Conservation (phyloP, 345 rosid genomes). For the Streptanthus diversifolius region DNA sequence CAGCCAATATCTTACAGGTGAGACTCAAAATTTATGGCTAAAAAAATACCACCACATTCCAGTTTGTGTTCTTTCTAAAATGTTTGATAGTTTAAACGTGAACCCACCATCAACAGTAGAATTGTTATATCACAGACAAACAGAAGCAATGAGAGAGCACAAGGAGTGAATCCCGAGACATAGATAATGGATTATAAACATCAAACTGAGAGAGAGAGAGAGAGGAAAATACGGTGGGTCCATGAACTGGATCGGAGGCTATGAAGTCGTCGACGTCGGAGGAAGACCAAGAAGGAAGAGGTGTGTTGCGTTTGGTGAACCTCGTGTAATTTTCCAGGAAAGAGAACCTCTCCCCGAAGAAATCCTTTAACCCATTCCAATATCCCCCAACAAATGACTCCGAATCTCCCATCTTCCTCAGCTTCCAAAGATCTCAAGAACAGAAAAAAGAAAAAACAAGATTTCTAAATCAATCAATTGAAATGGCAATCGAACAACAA, state of each 20-base stretch:
- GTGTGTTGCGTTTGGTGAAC: conserved; percentile 50
- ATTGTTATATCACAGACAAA: too few species aligned
- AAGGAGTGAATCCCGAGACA: too few species aligned
- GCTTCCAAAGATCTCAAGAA: too few species aligned
- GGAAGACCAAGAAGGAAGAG: conserved; percentile 78
- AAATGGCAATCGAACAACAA: too few species aligned
- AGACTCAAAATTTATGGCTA: too few species aligned
- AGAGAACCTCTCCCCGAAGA: conserved; percentile 59
- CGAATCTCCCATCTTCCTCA: conserved; percentile 51
- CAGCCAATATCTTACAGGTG: not conserved
- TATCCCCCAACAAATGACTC: conserved; percentile 48
- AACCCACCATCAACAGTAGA: too few species aligned
- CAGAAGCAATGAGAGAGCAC: too few species aligned
- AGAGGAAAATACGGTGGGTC: conserved; percentile 54
- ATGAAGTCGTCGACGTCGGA: conserved; percentile 80
- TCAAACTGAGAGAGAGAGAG: conserved; percentile 1
- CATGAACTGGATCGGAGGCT: conserved; percentile 78
- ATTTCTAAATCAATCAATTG: too few species aligned
- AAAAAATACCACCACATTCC: too few species aligned
- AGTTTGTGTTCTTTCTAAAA: too few species aligned
- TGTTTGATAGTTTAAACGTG: too few species aligned
- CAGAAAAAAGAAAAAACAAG: too few species aligned
- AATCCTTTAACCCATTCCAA: conserved; percentile 44
- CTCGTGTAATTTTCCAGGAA: conserved; percentile 55
- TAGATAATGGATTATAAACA: not conserved